Conservation (phyloP, 2,329 filamentous ascomycete species). For the Leptoxyphium fumago region DNA sequence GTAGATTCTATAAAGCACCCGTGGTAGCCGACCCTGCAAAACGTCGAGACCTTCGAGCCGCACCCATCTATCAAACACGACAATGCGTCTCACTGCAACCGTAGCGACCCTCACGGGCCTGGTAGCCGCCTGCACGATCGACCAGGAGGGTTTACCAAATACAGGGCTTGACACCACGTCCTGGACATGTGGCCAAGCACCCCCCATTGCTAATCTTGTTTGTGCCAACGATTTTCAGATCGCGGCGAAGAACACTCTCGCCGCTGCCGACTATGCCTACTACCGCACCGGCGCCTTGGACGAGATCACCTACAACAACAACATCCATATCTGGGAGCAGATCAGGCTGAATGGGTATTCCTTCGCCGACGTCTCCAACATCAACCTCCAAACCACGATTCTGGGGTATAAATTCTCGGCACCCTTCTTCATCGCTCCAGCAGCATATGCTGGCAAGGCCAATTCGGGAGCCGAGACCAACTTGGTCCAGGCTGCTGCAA, state of each 20-base stretch:
- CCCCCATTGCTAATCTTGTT: slow-evolving; percentile 12
- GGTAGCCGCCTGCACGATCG: slow-evolving; percentile 4
- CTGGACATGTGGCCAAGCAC: slow-evolving; percentile 12
- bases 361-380: slow-evolving; percentile 11
- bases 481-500: slow-evolving; percentile 34
- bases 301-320: slow-evolving; percentile 15
- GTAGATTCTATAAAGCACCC: no score
- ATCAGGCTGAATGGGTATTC: slow-evolving; percentile 14
- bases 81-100: background rate
- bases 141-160: slow-evolving; percentile 15
- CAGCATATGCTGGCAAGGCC: slow-evolving; percentile 81
- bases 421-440: slow-evolving; percentile 90
- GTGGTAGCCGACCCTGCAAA: no score
- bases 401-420: slow-evolving; percentile 67
- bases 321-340: slow-evolving; percentile 15
- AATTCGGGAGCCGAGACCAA: slow-evolving; percentile 62
- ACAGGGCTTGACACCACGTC: slow-evolving; percentile 14
- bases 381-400: slow-evolving; percentile 54
- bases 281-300: slow-evolving; percentile 16
- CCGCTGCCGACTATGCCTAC: slow-evolving; percentile 22
- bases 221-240: slow-evolving; percentile 16
- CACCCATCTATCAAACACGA: no score
- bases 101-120: background rate
- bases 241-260: slow-evolving; percentile 27
- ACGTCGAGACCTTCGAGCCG: no score